phyloP scores from a whole-genome alignment of 2,329 filamentous ascomycete genomes.

The Aphanocladium album region DNA sequence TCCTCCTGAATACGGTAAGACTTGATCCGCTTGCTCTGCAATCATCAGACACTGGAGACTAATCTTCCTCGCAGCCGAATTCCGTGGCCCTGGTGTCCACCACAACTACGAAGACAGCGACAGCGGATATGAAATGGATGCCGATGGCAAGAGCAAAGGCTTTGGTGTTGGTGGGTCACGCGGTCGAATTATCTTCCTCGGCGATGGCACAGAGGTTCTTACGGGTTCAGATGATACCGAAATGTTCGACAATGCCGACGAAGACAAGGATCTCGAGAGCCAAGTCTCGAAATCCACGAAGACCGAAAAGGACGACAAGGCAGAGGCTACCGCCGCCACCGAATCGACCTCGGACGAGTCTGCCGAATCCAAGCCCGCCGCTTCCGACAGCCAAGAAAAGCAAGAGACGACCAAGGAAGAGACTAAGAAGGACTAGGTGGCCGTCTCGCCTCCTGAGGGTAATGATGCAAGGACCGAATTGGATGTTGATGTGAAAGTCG shows the following conservation, averaged over 20 bases:
- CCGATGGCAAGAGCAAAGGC: conserved; percentile 57
- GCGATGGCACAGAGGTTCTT: conserved; percentile 88
- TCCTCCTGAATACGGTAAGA: conserved; percentile 97
- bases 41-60: conserved; percentile 17
- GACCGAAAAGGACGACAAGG: conserved; percentile 18
- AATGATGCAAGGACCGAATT: conserved; percentile 14
- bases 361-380: conserved; percentile 13
- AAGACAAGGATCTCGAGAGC: conserved; percentile 79
- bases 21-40: neutral
- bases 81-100: conserved; percentile 76
- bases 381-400: conserved; percentile 4
- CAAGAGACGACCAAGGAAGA: conserved; percentile 19
- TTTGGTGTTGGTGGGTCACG: conserved; percentile 66
- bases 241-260: conserved; percentile 84
- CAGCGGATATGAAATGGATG: conserved; percentile 70
- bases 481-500: conserved; percentile 16
- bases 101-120: conserved; percentile 79
- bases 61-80: conserved; percentile 59
- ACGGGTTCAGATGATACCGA: conserved; percentile 86
- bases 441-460: conserved; percentile 17
- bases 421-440: conserved; percentile 34
- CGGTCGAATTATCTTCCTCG: conserved; percentile 88
- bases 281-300: conserved; percentile 64
- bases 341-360: conserved; percentile 3
- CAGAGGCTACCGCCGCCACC: conserved; percentile 15